Evolutionary conservation across 495 filamentous ascomycete species (phyloP), one percentile per base, ranked within the genome.

Genomic region (Chaetomium fimeti): DNA sequence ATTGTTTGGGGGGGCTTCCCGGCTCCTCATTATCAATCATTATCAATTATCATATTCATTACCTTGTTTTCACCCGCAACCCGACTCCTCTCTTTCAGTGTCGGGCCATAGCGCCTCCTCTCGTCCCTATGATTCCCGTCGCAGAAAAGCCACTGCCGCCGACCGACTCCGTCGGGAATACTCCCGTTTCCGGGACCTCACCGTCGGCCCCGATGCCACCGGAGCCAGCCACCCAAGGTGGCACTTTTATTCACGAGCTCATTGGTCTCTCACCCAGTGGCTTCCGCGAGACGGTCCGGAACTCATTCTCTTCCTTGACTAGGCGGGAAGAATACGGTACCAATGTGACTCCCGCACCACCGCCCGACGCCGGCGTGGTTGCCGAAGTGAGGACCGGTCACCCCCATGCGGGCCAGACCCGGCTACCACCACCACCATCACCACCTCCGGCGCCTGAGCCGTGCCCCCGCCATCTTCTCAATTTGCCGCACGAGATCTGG

Each of bases 401-500:
- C 25, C 16, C 42, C 9, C 45, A 24, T 1, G 5, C 9, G 20
- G 28, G 25, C 2, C 43, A 11, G 7, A 36, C 32, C 32, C 32
- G 32, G 32, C 8, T 36, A 36, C 5, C 32, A 36, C 32, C 8
- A 11, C 3, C 8, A 9, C 32, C 32, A 36, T 9, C 32, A 0
- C 18, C 32, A 36, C 32, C 32, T 0, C 18, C 52, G 27, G 28
- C 42, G 13, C 51, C 59, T 12, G 9, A 40, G 3, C 40, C 53
- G 9, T 18, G 13, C 9, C 69, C 66, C 4, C 63, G 61, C 4
- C 61, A 59, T 36, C 60, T 76, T 36, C 64, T 73, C 20, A 32
- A 47, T 1, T 61, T 78, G 4, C 75, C 74, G 5, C 55, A 57
- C 13, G 76, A 78, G 60, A 56, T 77, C 7, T 69, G 75, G n/a